A percentile compares a stretch with the other conserved stretches of the same genome.
Evolutionary conservation across 1,139 yeast species (phyloP).

Genomic region (Candida smagusa): DNA sequence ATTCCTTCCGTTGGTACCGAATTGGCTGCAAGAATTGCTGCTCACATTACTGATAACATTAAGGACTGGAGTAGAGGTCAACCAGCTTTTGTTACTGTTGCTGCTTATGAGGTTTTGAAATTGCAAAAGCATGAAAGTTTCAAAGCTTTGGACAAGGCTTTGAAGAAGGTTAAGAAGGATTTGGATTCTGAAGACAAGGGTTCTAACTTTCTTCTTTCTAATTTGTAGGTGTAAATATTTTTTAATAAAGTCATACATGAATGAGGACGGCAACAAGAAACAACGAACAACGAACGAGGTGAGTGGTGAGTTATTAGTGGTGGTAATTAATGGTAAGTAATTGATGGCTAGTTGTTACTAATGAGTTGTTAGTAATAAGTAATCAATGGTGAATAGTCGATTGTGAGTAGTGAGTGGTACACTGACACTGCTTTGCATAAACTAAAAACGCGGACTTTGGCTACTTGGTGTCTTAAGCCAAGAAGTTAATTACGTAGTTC

Average conservation of each 20-base stretch:
- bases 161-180: constrained; percentile 51
- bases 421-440: constrained; percentile 73
- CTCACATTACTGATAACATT: constrained; percentile 45
- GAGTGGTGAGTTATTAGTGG: too few species aligned
- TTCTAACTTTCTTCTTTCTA: constrained; percentile 58
- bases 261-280: too few species aligned
- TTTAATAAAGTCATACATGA: constrained; percentile 3
- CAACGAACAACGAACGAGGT: too few species aligned
- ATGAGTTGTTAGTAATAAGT: too few species aligned
- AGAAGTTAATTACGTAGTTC: constrained; percentile 54
- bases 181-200: constrained; percentile 71
- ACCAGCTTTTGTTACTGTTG: constrained; percentile 80
- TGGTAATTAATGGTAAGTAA: too few species aligned
- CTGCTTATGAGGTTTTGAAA: constrained; percentile 56
- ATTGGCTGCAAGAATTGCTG: constrained; percentile 55
- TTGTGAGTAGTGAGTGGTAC: too few species aligned
- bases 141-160: constrained; percentile 47
- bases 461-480: constrained; percentile 72
- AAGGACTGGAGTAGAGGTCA: constrained; percentile 71
- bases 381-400: too few species aligned
- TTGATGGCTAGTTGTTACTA: too few species aligned
- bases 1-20: constrained; percentile 59
- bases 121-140: constrained; percentile 29
- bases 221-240: constrained; percentile 8
- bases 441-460: constrained; percentile 70